Conservation (phyloP, 2,329 filamentous ascomycete species). For the Claviceps sp. region DNA sequence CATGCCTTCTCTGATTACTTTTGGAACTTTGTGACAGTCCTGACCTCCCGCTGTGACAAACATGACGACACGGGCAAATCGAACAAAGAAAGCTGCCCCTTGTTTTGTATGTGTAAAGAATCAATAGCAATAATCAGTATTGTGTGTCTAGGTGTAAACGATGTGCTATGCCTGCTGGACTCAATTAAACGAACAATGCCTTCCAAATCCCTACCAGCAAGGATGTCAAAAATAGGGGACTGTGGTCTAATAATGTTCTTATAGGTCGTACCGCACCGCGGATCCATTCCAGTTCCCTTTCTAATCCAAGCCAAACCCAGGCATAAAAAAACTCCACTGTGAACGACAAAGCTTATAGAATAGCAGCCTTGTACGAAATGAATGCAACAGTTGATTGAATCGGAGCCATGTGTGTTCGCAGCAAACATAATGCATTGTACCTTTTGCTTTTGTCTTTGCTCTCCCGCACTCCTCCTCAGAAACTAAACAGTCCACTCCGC, state of each 20-base stretch:
- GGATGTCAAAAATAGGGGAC: no score
- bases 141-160: neutral
- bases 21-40: no score
- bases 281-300: neutral
- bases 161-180: neutral
- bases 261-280: no score
- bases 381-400: neutral
- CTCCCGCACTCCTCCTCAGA: slow-evolving; percentile 18
- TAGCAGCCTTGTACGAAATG: neutral
- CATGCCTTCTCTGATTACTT: no score
- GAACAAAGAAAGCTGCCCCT: no score
- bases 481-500: slow-evolving; percentile 43
- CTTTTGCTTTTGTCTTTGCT: neutral
- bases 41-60: no score
- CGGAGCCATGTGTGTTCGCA: neutral
- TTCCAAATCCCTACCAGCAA: neutral
- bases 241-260: no score
- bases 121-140: neutral
- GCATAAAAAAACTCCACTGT: neutral
- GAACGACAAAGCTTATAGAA: neutral
- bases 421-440: neutral
- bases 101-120: neutral
- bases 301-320: neutral
- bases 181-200: no score
- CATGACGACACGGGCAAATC: no score